Conservation (phyloP, 495 filamentous ascomycete genomes). For the Tuber calosporum region DNA sequence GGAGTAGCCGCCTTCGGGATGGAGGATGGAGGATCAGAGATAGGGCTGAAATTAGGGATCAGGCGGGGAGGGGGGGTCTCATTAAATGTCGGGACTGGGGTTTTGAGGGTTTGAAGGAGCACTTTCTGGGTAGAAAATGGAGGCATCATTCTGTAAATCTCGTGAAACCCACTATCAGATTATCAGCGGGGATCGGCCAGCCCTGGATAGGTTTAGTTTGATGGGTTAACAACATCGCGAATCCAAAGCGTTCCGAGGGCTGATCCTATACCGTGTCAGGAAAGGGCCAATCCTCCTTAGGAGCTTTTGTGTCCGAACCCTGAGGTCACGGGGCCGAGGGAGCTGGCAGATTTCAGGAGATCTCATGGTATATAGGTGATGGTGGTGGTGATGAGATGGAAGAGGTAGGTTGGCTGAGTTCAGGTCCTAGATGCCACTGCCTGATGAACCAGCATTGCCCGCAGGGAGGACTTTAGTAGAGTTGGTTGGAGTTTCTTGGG, state of each 20-base stretch:
- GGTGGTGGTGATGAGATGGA: neutral
- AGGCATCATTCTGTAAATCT: too few species aligned
- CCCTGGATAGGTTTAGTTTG: too few species aligned
- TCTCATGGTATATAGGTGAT: too few species aligned
- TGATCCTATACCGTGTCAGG: too few species aligned
- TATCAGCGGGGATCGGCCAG: too few species aligned
- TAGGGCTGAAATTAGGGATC: constrained; percentile 47
- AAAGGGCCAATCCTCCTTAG: too few species aligned
- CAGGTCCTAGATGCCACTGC: neutral
- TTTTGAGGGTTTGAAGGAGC: neutral
- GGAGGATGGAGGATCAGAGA: constrained; percentile 50
- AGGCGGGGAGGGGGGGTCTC: constrained; percentile 43
- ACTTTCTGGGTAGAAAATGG: neutral
- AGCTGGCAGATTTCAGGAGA: too few species aligned
- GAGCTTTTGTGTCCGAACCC: too few species aligned
- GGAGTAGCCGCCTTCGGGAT: constrained; percentile 62
- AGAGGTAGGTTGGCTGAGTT: neutral
- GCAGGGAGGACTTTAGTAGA: neutral
- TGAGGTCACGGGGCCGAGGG: too few species aligned
- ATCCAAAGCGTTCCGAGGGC: too few species aligned
- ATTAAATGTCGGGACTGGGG: neutral
- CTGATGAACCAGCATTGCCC: neutral
- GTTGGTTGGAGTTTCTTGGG: neutral
- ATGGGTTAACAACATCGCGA: too few species aligned
- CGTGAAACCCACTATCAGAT: too few species aligned